Conservation (phyloP, 192 early-diverging fungal genomes). For the Coemansia sp. region DNA sequence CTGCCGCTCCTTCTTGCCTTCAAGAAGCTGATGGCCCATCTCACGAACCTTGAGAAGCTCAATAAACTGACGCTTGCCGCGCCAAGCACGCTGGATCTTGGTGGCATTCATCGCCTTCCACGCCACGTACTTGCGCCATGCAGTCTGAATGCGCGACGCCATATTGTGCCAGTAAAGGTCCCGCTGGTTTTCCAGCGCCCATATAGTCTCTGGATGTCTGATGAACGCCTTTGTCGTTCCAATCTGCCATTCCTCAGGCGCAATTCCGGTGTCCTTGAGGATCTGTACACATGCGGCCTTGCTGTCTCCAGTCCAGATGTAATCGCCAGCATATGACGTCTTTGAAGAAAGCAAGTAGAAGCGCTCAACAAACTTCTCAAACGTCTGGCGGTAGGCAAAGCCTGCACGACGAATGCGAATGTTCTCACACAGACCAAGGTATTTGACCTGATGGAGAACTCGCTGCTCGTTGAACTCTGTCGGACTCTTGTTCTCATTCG, state of each 20-base stretch:
- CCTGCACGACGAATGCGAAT: slow-evolving; percentile 97
- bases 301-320: slow-evolving; percentile 78
- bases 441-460: slow-evolving; percentile 96
- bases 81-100: slow-evolving; percentile 77
- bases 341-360: slow-evolving; percentile 74
- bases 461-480: slow-evolving; percentile 89
- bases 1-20: slow-evolving; percentile 88
- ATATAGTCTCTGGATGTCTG: slow-evolving; percentile 90
- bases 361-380: slow-evolving; percentile 80
- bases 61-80: slow-evolving; percentile 78
- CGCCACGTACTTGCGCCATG: slow-evolving; percentile 78
- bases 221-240: slow-evolving; percentile 96
- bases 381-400: slow-evolving; percentile 94
- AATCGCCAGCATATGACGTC: slow-evolving; percentile 83
- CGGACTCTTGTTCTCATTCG: slow-evolving; percentile 92
- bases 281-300: slow-evolving; percentile 76
- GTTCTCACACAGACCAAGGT: slow-evolving; percentile 95
- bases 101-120: slow-evolving; percentile 66
- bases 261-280: slow-evolving; percentile 83
- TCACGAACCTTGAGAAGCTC: slow-evolving; percentile 91
- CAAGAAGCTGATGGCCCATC: slow-evolving; percentile 88
- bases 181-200: slow-evolving; percentile 87
- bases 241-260: slow-evolving; percentile 90
- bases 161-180: slow-evolving; percentile 97
- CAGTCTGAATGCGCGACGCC: slow-evolving; percentile 90